Evolutionary conservation across 345 rosid species (phyloP), one percentile per base, ranked within the genome.

Genomic region (Combretum micranthum): DNA sequence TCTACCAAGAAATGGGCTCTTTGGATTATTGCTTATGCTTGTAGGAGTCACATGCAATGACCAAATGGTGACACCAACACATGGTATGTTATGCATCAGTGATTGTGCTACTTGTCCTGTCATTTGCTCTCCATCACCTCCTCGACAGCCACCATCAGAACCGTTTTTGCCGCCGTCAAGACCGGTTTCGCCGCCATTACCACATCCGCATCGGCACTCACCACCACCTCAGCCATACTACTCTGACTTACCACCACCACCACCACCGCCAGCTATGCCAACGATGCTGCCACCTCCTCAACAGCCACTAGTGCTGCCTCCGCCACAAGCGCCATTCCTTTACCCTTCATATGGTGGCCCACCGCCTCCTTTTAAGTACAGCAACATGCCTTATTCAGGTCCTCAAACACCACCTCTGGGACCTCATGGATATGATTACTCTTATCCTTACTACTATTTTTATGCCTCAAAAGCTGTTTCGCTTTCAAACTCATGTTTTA

Each of bases 361-460:
- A 1, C 88, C 88, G 4, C 88, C 88, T 43, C 78, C 82, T 48
- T 53, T 52, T 26, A 75, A 62, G 19, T 64, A 66, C 66, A 49
- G 62, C 47, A 62, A 49, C 52, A 65, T 63, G 21, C 42, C 57
- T 14, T 80, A 75, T 44, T 56, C 57, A 8, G 72, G 42, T n/a
- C 74, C 61, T 47, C 57, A 61, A 3, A 76, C 76, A 15, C 80
- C 80, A 2, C 20, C 39, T 12, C 23, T 61, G 2, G 80, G 69
- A 57, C 65, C 45, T 10, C 57, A 23, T 13, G 61, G 61, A 4
- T 55, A 47, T 47, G 51, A 47, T 44, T 69, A 83, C 52, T 73
- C 80, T 23, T 77, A 74, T 50, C 86, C 89, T 43, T 80, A 80
- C 66, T 83, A 83, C 74, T 80, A 83, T 50, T 83, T 52, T 77